Conservation (phyloP, 2,329 filamentous ascomycete genomes). For the Cladophialophora carrionii region DNA sequence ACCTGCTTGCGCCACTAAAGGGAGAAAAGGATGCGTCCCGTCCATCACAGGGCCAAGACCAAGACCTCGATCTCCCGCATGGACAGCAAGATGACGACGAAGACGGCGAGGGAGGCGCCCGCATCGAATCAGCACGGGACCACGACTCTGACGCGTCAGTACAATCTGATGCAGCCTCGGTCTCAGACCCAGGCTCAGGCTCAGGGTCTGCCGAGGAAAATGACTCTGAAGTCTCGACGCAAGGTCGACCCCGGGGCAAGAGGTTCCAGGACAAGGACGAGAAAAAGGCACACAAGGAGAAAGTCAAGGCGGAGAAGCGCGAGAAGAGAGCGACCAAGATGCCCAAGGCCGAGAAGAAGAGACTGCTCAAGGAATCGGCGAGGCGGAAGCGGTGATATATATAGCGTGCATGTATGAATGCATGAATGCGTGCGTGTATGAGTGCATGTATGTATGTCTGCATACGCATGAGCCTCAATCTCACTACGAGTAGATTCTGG, state of each 20-base stretch:
- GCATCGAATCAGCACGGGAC: not conserved
- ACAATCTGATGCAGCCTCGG: not conserved
- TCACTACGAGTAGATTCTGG: too few species aligned
- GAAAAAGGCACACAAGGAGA: slow-evolving; percentile 85
- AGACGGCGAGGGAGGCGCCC: not conserved
- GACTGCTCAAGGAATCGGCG: slow-evolving; percentile 67
- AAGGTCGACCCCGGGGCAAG: slow-evolving; percentile 71
- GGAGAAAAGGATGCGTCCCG: slow-evolving; percentile 11
- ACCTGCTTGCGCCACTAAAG: slow-evolving; percentile 66
- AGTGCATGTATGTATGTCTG: slow-evolving; percentile 6
- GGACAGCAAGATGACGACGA: slow-evolving; percentile 1
- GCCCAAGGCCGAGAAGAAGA: slow-evolving; percentile 94
- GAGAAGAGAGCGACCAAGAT: slow-evolving; percentile 95
- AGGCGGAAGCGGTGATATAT: slow-evolving; percentile 57
- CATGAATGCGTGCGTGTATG: too few species aligned
- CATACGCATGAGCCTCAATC: too few species aligned
- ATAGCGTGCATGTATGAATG: slow-evolving; percentile 8
- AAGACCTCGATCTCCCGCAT: slow-evolving; percentile 6
- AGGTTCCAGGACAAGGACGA: slow-evolving; percentile 88
- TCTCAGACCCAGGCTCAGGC: too few species aligned
- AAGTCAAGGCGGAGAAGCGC: slow-evolving; percentile 92
- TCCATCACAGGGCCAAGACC: not conserved
- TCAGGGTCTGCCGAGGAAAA: slow-evolving; percentile 20
- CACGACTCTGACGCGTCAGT: not conserved
- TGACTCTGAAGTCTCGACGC: slow-evolving; percentile 25